phyloP scores from a whole-genome alignment of 1,284 basidiomycete species.

The Fomes fomentarius region DNA sequence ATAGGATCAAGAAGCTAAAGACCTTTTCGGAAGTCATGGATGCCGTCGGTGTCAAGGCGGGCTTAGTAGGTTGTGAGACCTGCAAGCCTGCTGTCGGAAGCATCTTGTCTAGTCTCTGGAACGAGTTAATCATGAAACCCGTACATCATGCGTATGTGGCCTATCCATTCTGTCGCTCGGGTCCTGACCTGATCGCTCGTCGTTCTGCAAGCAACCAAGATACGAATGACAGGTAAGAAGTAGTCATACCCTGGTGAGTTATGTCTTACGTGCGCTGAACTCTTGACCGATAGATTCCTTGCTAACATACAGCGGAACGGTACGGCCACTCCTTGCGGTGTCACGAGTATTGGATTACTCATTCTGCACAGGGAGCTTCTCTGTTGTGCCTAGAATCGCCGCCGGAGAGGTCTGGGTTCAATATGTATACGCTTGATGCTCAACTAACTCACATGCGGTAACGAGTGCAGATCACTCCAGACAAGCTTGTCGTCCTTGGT shows the following conservation, averaged over 20 bases:
- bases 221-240: slow-evolving; percentile 54
- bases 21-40: slow-evolving; percentile 62
- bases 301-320: slow-evolving; percentile 82
- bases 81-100: slow-evolving; percentile 75
- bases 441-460: neutral
- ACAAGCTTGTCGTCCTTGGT: slow-evolving; percentile 70
- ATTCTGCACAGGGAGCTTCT: slow-evolving; percentile 56
- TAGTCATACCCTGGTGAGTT: slow-evolving; percentile 7
- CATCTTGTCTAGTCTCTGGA: slow-evolving; percentile 71
- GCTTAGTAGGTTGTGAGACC: slow-evolving; percentile 70
- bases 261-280: neutral
- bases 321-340: slow-evolving; percentile 11
- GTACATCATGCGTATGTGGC: slow-evolving; percentile 54
- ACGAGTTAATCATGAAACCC: slow-evolving; percentile 70
- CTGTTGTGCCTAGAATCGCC: slow-evolving; percentile 72
- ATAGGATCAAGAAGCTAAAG: slow-evolving; percentile 62
- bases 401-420: slow-evolving; percentile 54
- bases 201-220: slow-evolving; percentile 57
- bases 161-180: neutral
- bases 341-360: neutral
- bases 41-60: slow-evolving; percentile 50
- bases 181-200: neutral
- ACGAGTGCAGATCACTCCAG: slow-evolving; percentile 56
- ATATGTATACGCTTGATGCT: neutral
- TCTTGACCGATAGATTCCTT: slow-evolving; percentile 46